phyloP scores from a whole-genome alignment of 495 filamentous ascomycete genomes.

The Penicillium egyptiacum region DNA sequence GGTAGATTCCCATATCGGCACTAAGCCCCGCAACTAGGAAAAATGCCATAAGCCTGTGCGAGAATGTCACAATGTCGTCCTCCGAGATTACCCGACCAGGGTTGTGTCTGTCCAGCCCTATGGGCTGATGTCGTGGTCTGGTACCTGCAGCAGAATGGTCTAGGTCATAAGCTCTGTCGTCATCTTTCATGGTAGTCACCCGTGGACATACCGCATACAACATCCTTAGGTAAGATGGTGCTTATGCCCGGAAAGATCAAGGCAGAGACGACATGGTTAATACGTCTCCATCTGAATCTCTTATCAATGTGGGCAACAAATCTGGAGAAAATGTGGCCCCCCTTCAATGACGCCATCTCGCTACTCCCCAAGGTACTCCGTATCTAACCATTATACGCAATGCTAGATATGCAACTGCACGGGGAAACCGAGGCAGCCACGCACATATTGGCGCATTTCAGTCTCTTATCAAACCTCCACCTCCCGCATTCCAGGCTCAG shows the following conservation, averaged over 20 bases:
- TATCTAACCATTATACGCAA: not conserved
- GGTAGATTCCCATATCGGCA: slow-evolving; percentile 15
- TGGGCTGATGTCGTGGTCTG: slow-evolving; percentile 8
- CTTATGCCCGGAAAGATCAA: not conserved
- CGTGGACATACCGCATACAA: not conserved
- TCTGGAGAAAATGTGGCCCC: slow-evolving; percentile 6
- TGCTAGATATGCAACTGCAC: not conserved
- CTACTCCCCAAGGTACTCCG: not conserved
- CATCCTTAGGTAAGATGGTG: not conserved
- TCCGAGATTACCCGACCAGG: slow-evolving; percentile 30
- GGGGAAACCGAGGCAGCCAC: not conserved
- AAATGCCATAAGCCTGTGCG: slow-evolving; percentile 2
- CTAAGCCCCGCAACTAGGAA: slow-evolving; percentile 24
- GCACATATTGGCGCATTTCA: not conserved
- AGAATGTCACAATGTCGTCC: slow-evolving; percentile 22
- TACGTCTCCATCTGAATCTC: not conserved
- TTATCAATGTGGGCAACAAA: slow-evolving; percentile 2
- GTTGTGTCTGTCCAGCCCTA: slow-evolving; percentile 15
- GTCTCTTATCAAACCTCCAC: slow-evolving; percentile 1
- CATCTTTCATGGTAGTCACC: not conserved
- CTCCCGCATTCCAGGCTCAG: not conserved
- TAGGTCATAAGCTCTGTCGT: slow-evolving; percentile 17
- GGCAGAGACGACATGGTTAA: not conserved
- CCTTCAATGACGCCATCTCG: not conserved
- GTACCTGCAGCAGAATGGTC: slow-evolving; percentile 31